Evolutionary conservation across 2,329 filamentous ascomycete species (phyloP).

Genomic region (Exserohilum turcica): DNA sequence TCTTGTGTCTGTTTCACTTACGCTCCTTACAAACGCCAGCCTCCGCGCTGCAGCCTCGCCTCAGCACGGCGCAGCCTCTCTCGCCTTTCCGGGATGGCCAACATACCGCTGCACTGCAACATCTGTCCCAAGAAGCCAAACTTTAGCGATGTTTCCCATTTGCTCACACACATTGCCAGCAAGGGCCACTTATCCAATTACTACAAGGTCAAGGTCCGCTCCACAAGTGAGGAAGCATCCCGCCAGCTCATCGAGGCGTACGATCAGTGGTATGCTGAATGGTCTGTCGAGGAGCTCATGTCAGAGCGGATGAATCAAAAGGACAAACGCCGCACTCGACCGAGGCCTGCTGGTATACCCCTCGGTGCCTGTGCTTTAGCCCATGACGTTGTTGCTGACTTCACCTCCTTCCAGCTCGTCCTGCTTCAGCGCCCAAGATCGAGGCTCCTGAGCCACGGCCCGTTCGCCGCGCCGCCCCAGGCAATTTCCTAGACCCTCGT

Average conservation of each 20-base stretch:
- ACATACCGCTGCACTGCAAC: conserved; percentile 75
- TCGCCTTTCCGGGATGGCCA: conserved; percentile 44
- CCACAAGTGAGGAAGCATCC: conserved; percentile 70
- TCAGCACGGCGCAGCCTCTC: conserved; percentile 1
- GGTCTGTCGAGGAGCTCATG: conserved; percentile 74
- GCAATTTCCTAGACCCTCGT: conserved; percentile 44
- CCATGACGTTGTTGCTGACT: conserved; percentile 25
- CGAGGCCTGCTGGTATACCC: conserved; percentile 39
- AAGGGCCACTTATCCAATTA: conserved; percentile 88
- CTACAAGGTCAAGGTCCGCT: conserved; percentile 78
- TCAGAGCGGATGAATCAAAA: conserved; percentile 79
- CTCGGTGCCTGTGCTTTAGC: conserved; percentile 8
- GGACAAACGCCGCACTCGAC: conserved; percentile 65
- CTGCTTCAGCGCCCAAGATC: conserved; percentile 26
- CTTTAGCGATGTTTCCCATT: conserved; percentile 89
- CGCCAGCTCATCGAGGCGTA: conserved; percentile 68
- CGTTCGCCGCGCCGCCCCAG: conserved; percentile 29
- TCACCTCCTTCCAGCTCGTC: conserved; percentile 27
- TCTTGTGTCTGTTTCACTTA: conserved; percentile 25
- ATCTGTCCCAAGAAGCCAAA: conserved; percentile 79
- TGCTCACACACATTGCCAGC: conserved; percentile 89
- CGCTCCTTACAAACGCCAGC: conserved; percentile 31
- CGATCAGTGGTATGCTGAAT: conserved; percentile 75
- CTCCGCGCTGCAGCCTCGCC: conserved; percentile 10
- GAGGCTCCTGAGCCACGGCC: conserved; percentile 35